Base-by-base conservation (phyloP, 78 protist species). In the Parvularia atlantis region DNA sequence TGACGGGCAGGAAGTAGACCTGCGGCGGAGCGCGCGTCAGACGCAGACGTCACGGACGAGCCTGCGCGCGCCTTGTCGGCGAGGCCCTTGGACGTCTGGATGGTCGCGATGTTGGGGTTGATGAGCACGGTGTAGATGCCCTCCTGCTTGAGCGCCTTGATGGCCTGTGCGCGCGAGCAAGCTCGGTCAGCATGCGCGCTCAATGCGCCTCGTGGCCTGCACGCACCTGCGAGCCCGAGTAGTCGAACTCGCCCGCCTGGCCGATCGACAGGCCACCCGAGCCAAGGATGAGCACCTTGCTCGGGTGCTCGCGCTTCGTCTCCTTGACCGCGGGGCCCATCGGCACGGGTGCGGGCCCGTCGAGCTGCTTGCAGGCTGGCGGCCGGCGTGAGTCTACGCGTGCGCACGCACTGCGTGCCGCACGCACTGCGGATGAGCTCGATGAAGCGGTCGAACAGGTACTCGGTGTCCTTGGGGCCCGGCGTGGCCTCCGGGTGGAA, bases 191-290 rank as follows among this genome's bases (percentile, higher is more conserved):
- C 22, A 33, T 13, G n/a, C n/a, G 64, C 2, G 64, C 2, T 13
- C 11, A 62, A 67, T 66, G 48, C 48, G 5, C 48, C 65, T n/a
- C n/a, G n/a, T n/a, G n/a, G n/a, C n/a, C n/a, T n/a, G n/a, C n/a
- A n/a, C n/a, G n/a, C n/a, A n/a, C n/a, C n/a, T 91, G 93, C 22
- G 89, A 89, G 54, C 97, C 97, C 0, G 94, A 86, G 81, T 95
- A 95, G 84, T 95, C 99, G 65, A 95, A 95, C 84, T 95, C 99
- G 52, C 99, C 99, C 24, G 99, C 99, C 85, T 95, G 99, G 24
- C 96, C 97, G 71, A 95, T 93, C 61, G 93, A 78, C 6, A 95
- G 86, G 57, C 98, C 98, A 53, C 98, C 98, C 11, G 89, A 76
- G 66, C 98, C 98, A 52, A 94, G 82, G 24, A 94, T 64, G 56